Base-by-base conservation (phyloP, 2,329 filamentous ascomycete species). In the Fusarium subtropicale region DNA sequence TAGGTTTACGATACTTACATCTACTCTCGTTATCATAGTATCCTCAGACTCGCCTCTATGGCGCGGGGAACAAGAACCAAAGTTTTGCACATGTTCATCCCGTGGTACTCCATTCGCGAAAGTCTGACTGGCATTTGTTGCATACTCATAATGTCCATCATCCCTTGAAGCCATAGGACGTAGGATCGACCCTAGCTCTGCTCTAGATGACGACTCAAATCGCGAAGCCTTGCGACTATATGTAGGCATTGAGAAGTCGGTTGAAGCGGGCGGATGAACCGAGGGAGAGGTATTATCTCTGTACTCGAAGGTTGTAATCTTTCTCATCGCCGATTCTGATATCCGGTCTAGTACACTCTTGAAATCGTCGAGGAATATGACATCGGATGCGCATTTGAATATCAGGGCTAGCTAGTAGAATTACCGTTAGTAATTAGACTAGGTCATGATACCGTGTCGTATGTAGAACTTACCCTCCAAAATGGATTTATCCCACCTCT, bases 301-400 rank as follows among this genome's bases (percentile, higher is more conserved):
- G 12, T 68, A 68, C 12, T 59, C 50, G 0, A 68, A 68, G 0
- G 53, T 68, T 4, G 48, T 54, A 18, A 68, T 68, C 8, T 68
- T 68, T 10, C 64, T 44, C 65, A 68, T 68, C 1, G 64, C 65
- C 1, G 65, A 68, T 41, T 68, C 65, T 0, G 65, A 68, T 2
- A 68, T 68, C 2, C 53, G 46, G 15, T 68, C 65, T 1, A 68
- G 59, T 0, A 68, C 65, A 2, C 65, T 68, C 26, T 68, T 68
- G 36, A 68, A 68, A 16, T 68, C 65, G 7, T 68, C 65, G 0
- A 68, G 31, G 4, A 68, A 68, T 16, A 68, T 68, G 5, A 68
- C 65, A 38, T 68, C 65, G 12, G 65, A 68, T 12, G 65, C 64
- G 20, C 65, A 68, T 33, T 68, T 68, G 34, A 68, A 68, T 12